Conservation (phyloP, 108 stramenopile species). For the Hondaea fermentalgiana region DNA sequence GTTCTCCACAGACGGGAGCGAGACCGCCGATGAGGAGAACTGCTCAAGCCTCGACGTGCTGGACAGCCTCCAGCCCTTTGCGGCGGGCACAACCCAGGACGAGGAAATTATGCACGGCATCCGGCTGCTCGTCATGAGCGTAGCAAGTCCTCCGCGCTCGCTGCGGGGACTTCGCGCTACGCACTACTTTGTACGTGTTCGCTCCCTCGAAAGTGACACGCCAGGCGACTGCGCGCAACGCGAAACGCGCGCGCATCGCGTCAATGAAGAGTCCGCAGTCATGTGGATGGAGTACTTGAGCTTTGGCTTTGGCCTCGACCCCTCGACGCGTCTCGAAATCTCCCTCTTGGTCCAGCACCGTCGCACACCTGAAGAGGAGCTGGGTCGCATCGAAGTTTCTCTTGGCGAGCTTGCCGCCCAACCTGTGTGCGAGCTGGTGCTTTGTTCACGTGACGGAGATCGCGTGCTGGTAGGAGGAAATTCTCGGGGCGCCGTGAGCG, state of each 20-base stretch:
- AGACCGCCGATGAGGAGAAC: not conserved
- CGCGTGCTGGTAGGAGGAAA: not conserved
- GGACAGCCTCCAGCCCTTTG: too few relatives aligned
- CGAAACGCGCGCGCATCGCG: not conserved
- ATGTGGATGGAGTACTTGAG: not conserved
- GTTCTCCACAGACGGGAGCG: not conserved
- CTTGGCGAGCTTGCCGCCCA: not conserved
- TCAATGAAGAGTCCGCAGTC: not conserved
- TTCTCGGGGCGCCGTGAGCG: not conserved
- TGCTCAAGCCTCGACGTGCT: too few relatives aligned
- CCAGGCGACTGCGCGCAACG: not conserved
- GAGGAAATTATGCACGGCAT: not conserved
- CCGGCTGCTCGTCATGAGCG: not conserved
- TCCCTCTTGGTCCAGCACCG: not conserved
- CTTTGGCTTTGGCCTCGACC: not conserved
- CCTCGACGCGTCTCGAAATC: not conserved
- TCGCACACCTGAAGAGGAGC: not conserved
- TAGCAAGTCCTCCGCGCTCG: not conserved
- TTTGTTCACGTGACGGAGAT: not conserved
- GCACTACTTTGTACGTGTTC: not conserved
- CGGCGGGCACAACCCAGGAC: not conserved
- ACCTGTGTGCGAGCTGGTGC: not conserved
- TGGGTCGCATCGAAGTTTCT: not conserved
- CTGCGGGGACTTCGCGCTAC: not conserved
- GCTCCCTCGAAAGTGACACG: not conserved